A percentile compares a stretch with the other conserved stretches of the same genome.
phyloP scores from a whole-genome alignment of 805 yeast species.

The Wickerhamiella bombiphila region DNA sequence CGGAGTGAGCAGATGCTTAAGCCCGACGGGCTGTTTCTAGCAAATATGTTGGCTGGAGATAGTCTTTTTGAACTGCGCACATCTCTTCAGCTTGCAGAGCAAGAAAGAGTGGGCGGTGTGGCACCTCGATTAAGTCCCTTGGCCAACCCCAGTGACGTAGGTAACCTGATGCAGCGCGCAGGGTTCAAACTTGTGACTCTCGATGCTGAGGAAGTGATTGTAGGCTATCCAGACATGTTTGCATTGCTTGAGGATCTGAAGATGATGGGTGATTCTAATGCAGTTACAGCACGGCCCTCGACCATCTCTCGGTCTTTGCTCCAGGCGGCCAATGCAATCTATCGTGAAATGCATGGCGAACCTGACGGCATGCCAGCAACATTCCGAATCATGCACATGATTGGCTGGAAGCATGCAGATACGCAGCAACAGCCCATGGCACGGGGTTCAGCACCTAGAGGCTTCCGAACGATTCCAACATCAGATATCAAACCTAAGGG shows the following conservation, averaged over 20 bases:
- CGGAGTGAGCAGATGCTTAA: slow-evolving; percentile 44
- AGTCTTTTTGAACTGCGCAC: slow-evolving; percentile 73
- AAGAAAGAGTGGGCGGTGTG: slow-evolving; percentile 65
- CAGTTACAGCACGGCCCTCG: slow-evolving; percentile 30
- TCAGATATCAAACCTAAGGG: too few species aligned
- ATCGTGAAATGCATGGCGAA: slow-evolving; percentile 56
- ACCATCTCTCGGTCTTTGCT: slow-evolving; percentile 46
- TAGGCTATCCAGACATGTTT: slow-evolving; percentile 59
- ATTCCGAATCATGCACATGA: slow-evolving; percentile 63
- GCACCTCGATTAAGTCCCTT: slow-evolving; percentile 72
- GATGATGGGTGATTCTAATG: slow-evolving; percentile 74
- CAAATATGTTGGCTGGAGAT: slow-evolving; percentile 71
- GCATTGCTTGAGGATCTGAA: slow-evolving; percentile 58
- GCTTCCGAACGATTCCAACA: neutral
- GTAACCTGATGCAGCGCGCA: slow-evolving; percentile 54
- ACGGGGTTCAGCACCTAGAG: slow-evolving; percentile 51
- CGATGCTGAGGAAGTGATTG: slow-evolving; percentile 71
- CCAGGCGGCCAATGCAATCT: slow-evolving; percentile 64
- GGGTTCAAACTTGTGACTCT: slow-evolving; percentile 70
- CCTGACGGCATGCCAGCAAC: slow-evolving; percentile 58
- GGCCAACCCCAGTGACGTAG: slow-evolving; percentile 65
- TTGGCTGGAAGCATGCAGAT: slow-evolving; percentile 73
- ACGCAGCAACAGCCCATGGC: slow-evolving; percentile 57
- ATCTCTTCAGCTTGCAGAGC: slow-evolving; percentile 64
- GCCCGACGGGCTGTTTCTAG: slow-evolving; percentile 75